These are phyloP conservation scores for Tetrapisispora taiwanensis DNA, from an alignment of 805 yeast species.

Conservation along the genomic window DNA sequence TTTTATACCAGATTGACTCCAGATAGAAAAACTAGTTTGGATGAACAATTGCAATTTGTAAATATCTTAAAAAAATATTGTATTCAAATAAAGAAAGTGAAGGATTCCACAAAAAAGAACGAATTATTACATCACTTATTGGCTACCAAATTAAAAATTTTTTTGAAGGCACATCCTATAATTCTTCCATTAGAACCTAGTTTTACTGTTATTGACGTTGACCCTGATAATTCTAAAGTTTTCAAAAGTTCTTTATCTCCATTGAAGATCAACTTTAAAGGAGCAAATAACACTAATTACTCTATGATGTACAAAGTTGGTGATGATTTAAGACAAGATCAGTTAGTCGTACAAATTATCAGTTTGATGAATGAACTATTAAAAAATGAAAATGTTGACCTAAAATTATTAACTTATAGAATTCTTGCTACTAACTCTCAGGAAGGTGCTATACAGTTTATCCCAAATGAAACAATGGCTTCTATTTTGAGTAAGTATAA, in stretches of 20 bases:
- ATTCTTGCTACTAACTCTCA: constrained; percentile 83
- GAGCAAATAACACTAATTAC: constrained; percentile 43
- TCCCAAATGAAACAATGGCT: constrained; percentile 87
- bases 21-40: constrained; percentile 26
- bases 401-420: constrained; percentile 78
- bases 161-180: constrained; percentile 39
- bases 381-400: constrained; percentile 81
- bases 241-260: constrained; percentile 91
- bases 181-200: constrained; percentile 80
- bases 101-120: constrained; percentile 66
- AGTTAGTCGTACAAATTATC: constrained; percentile 88
- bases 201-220: constrained; percentile 58
- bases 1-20: constrained; percentile 31
- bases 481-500: constrained; percentile 62
- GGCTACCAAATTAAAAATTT: constrained; percentile 32
- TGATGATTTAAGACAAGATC: constrained; percentile 92
- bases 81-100: constrained; percentile 47
- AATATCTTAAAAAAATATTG: constrained; percentile 56
- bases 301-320: constrained; percentile 91
- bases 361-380: constrained; percentile 81
- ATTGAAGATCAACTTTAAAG: constrained; percentile 66
- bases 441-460: constrained; percentile 89
- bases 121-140: constrained; percentile 48
- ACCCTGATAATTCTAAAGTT: constrained; percentile 72
- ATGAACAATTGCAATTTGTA: constrained; percentile 60